Base-by-base conservation (phyloP, 345 rosid species). In the Clausena lansium region DNA sequence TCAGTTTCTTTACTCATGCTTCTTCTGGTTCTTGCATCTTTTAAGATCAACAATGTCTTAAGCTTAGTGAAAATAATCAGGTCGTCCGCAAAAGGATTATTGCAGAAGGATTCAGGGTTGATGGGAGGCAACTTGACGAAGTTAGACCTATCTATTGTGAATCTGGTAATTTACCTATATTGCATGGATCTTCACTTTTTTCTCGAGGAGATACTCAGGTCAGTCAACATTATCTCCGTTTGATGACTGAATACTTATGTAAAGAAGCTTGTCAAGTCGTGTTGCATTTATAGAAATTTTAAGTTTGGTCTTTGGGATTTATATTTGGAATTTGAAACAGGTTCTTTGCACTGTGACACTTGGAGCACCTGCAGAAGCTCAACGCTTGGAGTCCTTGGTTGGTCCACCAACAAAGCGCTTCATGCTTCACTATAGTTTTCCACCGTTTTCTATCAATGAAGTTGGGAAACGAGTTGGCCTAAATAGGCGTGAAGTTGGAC, bases 401-500 rank as follows among this genome's bases (percentile, higher is more conserved):
- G 99, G 99, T 27, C 95, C 98, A 4, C 87, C 97, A 20, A 92
- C 84, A 78, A 96, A 96, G 87, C 97, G 97, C 62, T 94, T 94
- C 89, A 92, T 96, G 97, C 98, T 96, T 86, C 99, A 96, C 87
- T 96, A 96, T 74, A 92, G 89, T 87, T 96, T 96, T 82, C 99
- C 99, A 6, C 99, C 99, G 35, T 96, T 84, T 85, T 94, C 92
- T 77, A 94, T 91, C 68, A 88, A 96, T 82, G 99, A 94, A 90
- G 92, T 96, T 76, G 97, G 98, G 58, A 96, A 96, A 90, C 87
- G 87, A 78, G 86, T 84, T 76, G 99, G 99, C 84, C 86, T 96
- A 61, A 96, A 96, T 84, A 92, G 99, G 83, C 98, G 99, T 83
- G 98, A 96, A 92, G 98, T 96, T 81, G 98, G 99, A 66, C 99